phyloP scores from a whole-genome alignment of 2,329 filamentous ascomycete genomes.

The Xylariaceae sp. region DNA sequence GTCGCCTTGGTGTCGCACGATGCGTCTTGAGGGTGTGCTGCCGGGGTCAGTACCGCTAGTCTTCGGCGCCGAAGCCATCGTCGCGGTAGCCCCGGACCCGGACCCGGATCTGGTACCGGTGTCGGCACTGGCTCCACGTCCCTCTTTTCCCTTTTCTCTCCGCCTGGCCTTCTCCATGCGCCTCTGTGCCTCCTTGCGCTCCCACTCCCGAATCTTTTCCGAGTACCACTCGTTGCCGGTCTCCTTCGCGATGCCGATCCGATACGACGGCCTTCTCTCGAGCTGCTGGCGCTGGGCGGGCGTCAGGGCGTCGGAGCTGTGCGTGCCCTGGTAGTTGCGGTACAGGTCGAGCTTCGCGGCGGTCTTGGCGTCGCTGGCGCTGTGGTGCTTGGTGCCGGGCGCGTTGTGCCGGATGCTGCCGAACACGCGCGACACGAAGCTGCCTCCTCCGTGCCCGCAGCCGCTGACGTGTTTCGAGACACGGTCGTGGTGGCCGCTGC shows the following conservation, averaged over 20 bases:
- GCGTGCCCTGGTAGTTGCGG: neutral
- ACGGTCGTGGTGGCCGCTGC: neutral
- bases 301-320: neutral
- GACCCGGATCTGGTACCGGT: neutral
- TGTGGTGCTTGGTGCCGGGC: neutral
- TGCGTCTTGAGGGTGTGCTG: no score
- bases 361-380: neutral
- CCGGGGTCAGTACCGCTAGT: neutral
- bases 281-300: neutral
- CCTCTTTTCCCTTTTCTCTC: neutral
- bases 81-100: neutral
- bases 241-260: neutral
- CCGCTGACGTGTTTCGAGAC: neutral
- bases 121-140: neutral
- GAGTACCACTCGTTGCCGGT: neutral
- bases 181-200: neutral
- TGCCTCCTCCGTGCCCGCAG: neutral
- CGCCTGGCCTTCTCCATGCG: neutral
- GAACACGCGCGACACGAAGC: conserved; percentile 9
- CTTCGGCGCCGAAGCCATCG: conserved; percentile 2
- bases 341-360: neutral
- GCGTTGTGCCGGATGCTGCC: conserved; percentile 8
- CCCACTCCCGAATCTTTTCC: neutral
- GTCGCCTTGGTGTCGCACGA: no score
- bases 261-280: neutral